phyloP scores from a whole-genome alignment of 768 basidiomycete genomes.

The Suillus hirtellus region DNA sequence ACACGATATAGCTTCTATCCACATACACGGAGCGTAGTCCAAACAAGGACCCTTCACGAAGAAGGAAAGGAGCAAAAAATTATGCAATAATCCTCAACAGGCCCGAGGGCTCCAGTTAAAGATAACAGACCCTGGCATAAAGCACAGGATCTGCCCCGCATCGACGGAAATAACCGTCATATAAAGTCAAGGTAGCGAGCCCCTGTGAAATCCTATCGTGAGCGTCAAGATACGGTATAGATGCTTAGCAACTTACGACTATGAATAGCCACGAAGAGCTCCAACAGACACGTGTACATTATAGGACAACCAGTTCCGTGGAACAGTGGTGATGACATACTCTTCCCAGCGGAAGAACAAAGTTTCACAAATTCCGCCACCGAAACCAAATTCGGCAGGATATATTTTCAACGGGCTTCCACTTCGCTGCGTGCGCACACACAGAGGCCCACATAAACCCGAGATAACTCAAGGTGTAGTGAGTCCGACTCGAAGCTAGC shows the following conservation, averaged over 20 bases:
- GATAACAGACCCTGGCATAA: background rate
- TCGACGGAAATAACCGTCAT: constrained; percentile 2
- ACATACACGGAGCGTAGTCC: background rate
- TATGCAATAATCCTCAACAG: constrained; percentile 24
- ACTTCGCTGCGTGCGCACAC: constrained; percentile 12
- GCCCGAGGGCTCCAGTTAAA: constrained; percentile 9
- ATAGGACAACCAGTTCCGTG: background rate
- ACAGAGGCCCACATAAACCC: constrained; percentile 9
- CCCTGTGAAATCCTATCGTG: background rate
- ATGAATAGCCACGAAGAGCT: no score
- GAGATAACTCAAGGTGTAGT: background rate
- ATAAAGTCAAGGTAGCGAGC: background rate
- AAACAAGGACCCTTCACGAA: constrained; percentile 30
- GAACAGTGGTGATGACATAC: background rate
- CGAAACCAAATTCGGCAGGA: background rate
- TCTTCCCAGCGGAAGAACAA: background rate
- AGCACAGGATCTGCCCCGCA: background rate
- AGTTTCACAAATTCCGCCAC: background rate
- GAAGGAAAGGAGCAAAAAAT: constrained; percentile 37
- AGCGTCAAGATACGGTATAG: background rate
- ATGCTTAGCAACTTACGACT: background rate
- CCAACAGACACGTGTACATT: background rate
- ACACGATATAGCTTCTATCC: no score
- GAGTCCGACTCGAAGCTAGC: constrained; percentile 12
- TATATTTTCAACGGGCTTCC: background rate